Evolutionary conservation across 768 basidiomycete species (phyloP).

Genomic region (Lyophyllum semitale): DNA sequence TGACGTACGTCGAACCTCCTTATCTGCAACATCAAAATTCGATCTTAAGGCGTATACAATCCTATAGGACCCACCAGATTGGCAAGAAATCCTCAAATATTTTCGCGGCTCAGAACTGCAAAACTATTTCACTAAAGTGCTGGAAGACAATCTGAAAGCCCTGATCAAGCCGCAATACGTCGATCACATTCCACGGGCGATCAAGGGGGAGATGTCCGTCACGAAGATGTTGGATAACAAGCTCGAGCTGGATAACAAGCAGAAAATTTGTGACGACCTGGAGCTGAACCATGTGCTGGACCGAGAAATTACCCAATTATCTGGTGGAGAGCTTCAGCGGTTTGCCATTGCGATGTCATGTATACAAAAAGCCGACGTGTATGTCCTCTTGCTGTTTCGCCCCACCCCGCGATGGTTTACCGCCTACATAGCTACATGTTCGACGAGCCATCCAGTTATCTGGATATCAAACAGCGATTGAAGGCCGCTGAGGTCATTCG

Average conservation of each 20-base stretch:
- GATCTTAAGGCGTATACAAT: neutral
- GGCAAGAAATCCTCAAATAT: slow-evolving; percentile 98
- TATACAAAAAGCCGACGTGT: slow-evolving; percentile 95
- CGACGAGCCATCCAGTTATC: slow-evolving; percentile 97
- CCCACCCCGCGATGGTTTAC: neutral
- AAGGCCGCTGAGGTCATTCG: slow-evolving; percentile 96
- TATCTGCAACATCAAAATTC: slow-evolving; percentile 1
- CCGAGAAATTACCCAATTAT: slow-evolving; percentile 83
- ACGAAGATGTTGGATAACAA: slow-evolving; percentile 91
- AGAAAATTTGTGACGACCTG: slow-evolving; percentile 80
- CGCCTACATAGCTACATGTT: slow-evolving; percentile 85
- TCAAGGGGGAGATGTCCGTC: slow-evolving; percentile 89
- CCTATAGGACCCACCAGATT: slow-evolving; percentile 90
- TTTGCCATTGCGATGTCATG: slow-evolving; percentile 99
- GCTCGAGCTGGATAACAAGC: slow-evolving; percentile 86
- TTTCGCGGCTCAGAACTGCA: slow-evolving; percentile 99
- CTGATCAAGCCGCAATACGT: slow-evolving; percentile 99
- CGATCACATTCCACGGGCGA: slow-evolving; percentile 95
- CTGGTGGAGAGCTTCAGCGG: slow-evolving; percentile 96
- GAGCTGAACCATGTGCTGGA: slow-evolving; percentile 86
- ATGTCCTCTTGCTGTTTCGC: slow-evolving; percentile 31
- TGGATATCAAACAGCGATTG: slow-evolving; percentile 94
- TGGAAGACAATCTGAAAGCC: slow-evolving; percentile 98
- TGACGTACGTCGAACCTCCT: slow-evolving; percentile 58
- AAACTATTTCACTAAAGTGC: slow-evolving; percentile 99